Conservation (phyloP, 306 rosid genomes). For the Aeschynomene evenia region DNA sequence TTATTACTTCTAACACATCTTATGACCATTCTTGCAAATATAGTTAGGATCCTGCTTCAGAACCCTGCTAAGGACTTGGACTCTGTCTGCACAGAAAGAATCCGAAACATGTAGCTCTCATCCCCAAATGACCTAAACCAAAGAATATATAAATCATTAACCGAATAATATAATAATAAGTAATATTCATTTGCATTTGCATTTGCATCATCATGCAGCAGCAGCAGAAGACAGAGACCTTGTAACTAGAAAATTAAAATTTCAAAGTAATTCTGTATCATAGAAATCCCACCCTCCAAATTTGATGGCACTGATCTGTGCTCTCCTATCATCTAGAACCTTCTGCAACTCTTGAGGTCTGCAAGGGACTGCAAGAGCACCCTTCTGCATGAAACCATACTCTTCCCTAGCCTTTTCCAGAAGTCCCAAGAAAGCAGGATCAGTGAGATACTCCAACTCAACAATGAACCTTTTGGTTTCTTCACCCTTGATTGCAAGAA, state of each 20-base stretch:
- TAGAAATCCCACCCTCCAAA: background rate
- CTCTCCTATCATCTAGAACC: slow-evolving; percentile 9
- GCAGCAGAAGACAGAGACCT: background rate
- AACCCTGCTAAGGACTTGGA: background rate
- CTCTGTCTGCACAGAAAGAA: background rate
- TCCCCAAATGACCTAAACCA: slow-evolving; percentile 3
- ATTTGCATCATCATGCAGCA: background rate
- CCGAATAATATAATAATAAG: background rate
- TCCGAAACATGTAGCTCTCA: background rate
- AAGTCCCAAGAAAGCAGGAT: slow-evolving; percentile 53
- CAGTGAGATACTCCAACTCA: slow-evolving; percentile 41
- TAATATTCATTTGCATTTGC: background rate
- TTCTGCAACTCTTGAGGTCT: slow-evolving; percentile 25
- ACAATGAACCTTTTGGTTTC: slow-evolving; percentile 50
- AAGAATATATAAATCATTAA: background rate
- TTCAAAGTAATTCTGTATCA: background rate
- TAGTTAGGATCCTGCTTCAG: background rate
- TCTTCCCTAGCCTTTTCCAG: slow-evolving; percentile 56
- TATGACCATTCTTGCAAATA: background rate
- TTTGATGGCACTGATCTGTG: background rate
- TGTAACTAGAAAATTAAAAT: background rate
- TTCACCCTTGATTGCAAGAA: slow-evolving; percentile 47
- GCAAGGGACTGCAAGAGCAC: slow-evolving; percentile 34
- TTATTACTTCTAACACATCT: background rate
- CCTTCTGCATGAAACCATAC: slow-evolving; percentile 35